phyloP scores from a whole-genome alignment of 2,329 filamentous ascomycete species.

The Epichloe glyceriae region DNA sequence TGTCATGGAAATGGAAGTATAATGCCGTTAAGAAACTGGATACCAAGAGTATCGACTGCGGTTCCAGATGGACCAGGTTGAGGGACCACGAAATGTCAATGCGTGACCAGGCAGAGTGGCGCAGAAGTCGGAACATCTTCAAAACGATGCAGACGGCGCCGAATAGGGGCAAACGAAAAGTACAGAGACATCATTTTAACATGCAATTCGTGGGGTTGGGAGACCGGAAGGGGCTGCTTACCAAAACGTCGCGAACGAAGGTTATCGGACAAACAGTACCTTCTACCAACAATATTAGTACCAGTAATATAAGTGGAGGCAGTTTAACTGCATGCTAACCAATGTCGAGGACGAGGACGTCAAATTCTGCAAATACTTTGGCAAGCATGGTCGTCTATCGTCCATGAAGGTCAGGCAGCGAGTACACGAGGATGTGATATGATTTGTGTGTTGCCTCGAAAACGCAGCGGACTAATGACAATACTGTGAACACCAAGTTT shows the following conservation, averaged over 20 bases:
- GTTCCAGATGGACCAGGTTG: neutral
- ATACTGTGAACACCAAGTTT: neutral
- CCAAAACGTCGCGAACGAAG: slow-evolving; percentile 72
- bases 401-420: neutral
- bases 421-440: no score
- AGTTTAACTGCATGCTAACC: slow-evolving; percentile 14
- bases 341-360: slow-evolving; percentile 25
- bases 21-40: neutral
- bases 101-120: neutral
- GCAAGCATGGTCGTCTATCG: slow-evolving; percentile 4
- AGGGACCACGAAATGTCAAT: neutral
- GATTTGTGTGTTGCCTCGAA: no score
- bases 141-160: neutral
- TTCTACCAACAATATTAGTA: slow-evolving; percentile 34
- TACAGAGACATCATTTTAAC: neutral
- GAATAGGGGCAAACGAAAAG: neutral
- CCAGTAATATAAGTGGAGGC: neutral
- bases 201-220: neutral
- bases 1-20: neutral
- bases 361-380: slow-evolving; percentile 14
- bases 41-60: neutral
- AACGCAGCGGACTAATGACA: no score
- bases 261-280: slow-evolving; percentile 74
- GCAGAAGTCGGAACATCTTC: neutral
- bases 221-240: slow-evolving; percentile 33